Evolutionary conservation across 2,329 filamentous ascomycete species (phyloP).

Genomic region (Huntiella bhutanensis): DNA sequence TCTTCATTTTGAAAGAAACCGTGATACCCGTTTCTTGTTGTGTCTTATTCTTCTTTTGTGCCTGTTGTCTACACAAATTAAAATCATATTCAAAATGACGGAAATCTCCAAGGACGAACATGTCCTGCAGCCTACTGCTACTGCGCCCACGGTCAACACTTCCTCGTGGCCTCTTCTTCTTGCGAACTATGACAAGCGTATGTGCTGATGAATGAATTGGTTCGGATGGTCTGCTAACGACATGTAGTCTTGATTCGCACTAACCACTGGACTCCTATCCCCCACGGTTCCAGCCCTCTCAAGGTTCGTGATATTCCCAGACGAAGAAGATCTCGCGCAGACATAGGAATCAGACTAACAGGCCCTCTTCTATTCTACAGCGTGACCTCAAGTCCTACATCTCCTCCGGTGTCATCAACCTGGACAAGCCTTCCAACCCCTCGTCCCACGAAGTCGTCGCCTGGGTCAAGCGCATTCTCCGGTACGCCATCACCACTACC

Average conservation of each 20-base stretch:
- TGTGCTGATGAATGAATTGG: conserved; percentile 15
- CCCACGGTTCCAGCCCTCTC: conserved; percentile 74
- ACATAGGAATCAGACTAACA: background rate
- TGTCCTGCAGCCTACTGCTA: conserved; percentile 80
- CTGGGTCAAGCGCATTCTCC: conserved; percentile 95
- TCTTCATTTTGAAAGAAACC: too few species aligned
- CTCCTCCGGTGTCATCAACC: conserved; percentile 93
- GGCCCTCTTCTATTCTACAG: conserved; percentile 12
- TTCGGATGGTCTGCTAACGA: conserved; percentile 3
- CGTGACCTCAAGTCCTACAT: conserved; percentile 95
- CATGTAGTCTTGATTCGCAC: conserved; percentile 68
- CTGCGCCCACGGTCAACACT: conserved; percentile 57
- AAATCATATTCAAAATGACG: conserved; percentile 18
- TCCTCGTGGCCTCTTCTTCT: conserved; percentile 84
- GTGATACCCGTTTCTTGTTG: too few species aligned
- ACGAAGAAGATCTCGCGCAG: background rate
- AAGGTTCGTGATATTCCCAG: conserved; percentile 23
- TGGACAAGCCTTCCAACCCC: conserved; percentile 72
- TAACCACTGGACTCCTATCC: conserved; percentile 92
- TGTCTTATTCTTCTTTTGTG: too few species aligned
- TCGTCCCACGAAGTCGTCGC: conserved; percentile 97
- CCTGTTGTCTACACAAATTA: background rate
- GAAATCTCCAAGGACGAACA: conserved; percentile 46
- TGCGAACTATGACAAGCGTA: conserved; percentile 89
- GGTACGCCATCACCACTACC: conserved; percentile 28